Conservation (phyloP, 2,329 filamentous ascomycete species). For the Fusarium sp. region DNA sequence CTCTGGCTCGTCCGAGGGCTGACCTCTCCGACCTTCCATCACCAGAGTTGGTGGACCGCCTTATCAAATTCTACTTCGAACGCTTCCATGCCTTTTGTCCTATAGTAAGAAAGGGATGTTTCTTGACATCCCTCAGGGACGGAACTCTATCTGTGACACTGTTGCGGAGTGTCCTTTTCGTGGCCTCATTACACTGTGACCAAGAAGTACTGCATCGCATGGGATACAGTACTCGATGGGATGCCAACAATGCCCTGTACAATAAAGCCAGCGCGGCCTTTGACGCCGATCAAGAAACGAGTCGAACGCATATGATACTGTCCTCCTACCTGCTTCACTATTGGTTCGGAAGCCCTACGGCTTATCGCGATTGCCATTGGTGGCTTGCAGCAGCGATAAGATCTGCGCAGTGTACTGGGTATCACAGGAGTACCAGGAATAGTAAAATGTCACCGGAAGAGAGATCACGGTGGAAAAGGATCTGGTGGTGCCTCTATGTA, state of each 20-base stretch:
- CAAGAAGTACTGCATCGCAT: background rate
- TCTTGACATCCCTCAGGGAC: background rate
- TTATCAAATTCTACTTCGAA: conserved; percentile 20
- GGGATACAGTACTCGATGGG: conserved; percentile 1
- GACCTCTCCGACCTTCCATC: background rate
- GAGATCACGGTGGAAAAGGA: background rate
- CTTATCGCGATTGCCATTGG: conserved; percentile 9
- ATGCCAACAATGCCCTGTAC: background rate
- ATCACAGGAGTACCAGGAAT: background rate
- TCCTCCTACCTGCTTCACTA: conserved; percentile 25
- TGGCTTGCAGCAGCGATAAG: conserved; percentile 12
- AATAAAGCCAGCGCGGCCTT: background rate
- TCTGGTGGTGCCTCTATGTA: conserved; percentile 17
- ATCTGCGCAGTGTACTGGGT: background rate
- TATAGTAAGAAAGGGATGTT: background rate
- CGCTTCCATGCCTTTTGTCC: conserved; percentile 3
- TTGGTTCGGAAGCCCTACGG: conserved; percentile 23
- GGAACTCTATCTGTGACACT: background rate
- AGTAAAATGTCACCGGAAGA: fast-evolving
- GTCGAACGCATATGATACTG: background rate
- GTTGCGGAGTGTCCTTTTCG: background rate
- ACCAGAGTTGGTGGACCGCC: background rate
- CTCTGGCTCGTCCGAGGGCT: background rate
- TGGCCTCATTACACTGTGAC: conserved; percentile 17
- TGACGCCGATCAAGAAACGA: background rate